Base-by-base conservation (phyloP, 2,329 filamentous ascomycete genomes). In the Cercospora sp. region DNA sequence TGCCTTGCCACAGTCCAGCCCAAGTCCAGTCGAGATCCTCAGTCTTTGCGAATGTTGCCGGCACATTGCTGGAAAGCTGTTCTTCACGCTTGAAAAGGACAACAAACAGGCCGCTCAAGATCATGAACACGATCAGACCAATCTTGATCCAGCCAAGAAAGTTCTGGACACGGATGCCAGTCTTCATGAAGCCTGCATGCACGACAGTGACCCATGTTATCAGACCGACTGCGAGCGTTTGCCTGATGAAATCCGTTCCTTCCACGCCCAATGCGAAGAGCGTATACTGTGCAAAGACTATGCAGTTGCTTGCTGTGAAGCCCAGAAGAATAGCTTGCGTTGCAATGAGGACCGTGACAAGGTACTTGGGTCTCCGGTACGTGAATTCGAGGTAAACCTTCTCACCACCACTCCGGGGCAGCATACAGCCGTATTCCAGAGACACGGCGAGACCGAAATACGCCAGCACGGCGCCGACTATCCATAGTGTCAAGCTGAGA, bases 331-430 rank as follows among this genome's bases (percentile, higher is more conserved):
- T 84, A 0, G 86, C 88, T 64, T 91, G 86, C 1, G 88, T 83
- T 0, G 88, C 88, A 12, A 91, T 81, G 16, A 91, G 75, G 0
- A 87, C 88, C 2, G 88, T 89, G 0, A 88, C 87, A 3, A 92
- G 82, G 69, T 90, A 88, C 5, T 84, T 83, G 1, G 90, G 90
- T 33, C 82, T 81, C 1, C 85, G 84, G 75, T 90, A 91, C 0
- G 88, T 88, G 75, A 89, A 90, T 76, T 92, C 89, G 55, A 92
- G 84, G 74, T 91, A 91, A 6, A 91, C 88, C 78, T 91, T 92
- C 28, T 79, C 78, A 26, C 89, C 90, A 6, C 90, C 90, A 0
- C 87, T 90, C 0, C 89, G 83, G 16, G 90, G 90, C 13, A 92
- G 80, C 89, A 91, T 91, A 73, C 85, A 89, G 0, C 90, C 90